Evolutionary conservation across 1,284 basidiomycete genomes (phyloP), one percentile per base, ranked within the genome.

Genomic region (Trametes polyzona): DNA sequence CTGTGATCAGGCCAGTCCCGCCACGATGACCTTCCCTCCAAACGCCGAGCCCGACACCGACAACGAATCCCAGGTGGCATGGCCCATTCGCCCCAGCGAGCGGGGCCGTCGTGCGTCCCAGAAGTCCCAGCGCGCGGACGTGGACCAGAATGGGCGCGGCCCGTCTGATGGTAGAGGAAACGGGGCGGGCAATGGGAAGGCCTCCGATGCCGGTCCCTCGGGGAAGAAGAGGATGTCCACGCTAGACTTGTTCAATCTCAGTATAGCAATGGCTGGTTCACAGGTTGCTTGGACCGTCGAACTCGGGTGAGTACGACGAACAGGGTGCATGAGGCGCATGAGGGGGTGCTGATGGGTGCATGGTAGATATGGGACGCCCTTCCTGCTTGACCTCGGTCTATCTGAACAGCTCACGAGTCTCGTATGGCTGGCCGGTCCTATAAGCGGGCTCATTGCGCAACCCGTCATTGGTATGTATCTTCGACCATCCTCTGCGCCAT

Each of bases 391-490:
- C 14, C 86, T 99, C 11, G 96, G 96, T 9, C 81, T 98, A 27
- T 90, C 93, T 1, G 95, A 96, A 70, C 87, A 94, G 67, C 78
- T 94, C 26, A 98, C 97, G 4, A 92, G 93, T 54, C 81, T 98
- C 14, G 96, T 99, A 27, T 99, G 96, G 96, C 83, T 99, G 41
- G 96, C 96, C 27, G 97, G 96, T 5, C 95, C 95, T 9, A 90
- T 98, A 57, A 93, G 92, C 55, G 96, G 96, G 7, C 79, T 99
- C 43, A 80, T 99, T 52, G 95, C 95, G 4, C 96, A 99, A 72
- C 96, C 96, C 17, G 81, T 98, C 58, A 96, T 99, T 63, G 96
- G 93, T 87, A 65, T n/a, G n/a, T n/a, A n/a, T n/a, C n/a, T n/a
- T n/a, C n/a, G n/a, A n/a, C n/a, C n/a, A n/a, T n/a, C n/a, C n/a